phyloP scores from a whole-genome alignment of 2,329 filamentous ascomycete species.

The Sordariomycetes sp. region DNA sequence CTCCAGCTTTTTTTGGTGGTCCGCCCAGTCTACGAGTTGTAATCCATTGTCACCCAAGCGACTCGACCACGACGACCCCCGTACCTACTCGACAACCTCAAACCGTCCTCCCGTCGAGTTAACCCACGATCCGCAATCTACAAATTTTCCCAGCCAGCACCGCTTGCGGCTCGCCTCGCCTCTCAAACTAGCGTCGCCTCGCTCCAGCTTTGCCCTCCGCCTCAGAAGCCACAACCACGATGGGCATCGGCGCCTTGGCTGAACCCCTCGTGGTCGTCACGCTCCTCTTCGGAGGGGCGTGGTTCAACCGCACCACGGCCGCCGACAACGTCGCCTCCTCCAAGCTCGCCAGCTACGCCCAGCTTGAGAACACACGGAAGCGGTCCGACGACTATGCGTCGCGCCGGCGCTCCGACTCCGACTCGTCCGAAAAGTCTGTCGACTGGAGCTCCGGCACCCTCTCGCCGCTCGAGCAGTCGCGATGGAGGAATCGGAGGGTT shows the following conservation, averaged over 20 bases:
- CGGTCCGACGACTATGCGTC: slow-evolving; percentile 8
- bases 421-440: slow-evolving; percentile 6
- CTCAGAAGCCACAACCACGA: slow-evolving; percentile 8
- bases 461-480: slow-evolving; percentile 6
- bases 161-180: not conserved
- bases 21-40: too few relatives aligned
- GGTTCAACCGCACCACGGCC: slow-evolving; percentile 24
- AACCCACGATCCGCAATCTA: not conserved
- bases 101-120: not conserved
- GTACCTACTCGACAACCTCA: not conserved
- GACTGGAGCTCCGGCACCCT: slow-evolving; percentile 7
- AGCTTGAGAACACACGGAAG: slow-evolving; percentile 7
- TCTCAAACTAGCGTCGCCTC: not conserved
- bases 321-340: slow-evolving; percentile 1
- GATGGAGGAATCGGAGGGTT: slow-evolving; percentile 8
- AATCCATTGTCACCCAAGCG: too few relatives aligned
- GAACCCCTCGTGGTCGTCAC: slow-evolving; percentile 27
- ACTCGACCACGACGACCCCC: too few relatives aligned
- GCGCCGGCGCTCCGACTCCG: slow-evolving; percentile 5
- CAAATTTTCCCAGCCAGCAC: not conserved
- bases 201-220: not conserved
- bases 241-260: slow-evolving; percentile 25
- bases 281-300: slow-evolving; percentile 28
- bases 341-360: slow-evolving; percentile 6
- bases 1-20: too few relatives aligned